Conservation (phyloP, 2,329 filamentous ascomycete species). For the Diplodia seriata region DNA sequence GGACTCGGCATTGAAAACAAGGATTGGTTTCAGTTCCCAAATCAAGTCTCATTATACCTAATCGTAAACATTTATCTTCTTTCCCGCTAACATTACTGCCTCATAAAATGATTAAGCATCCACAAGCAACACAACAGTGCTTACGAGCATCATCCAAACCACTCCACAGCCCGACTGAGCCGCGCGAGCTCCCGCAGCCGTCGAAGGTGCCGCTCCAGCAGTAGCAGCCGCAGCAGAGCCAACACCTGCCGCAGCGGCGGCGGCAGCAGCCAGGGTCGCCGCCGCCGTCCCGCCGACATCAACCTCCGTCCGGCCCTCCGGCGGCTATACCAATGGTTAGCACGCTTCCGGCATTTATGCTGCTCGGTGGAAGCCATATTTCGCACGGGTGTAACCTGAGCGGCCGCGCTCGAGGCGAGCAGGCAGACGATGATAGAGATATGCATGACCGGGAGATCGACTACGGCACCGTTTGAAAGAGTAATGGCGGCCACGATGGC, state of each 20-base stretch:
- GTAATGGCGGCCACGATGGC: too few species aligned
- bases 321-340: not conserved
- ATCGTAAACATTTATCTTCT: not conserved
- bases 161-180: not conserved
- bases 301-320: not conserved
- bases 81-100: not conserved
- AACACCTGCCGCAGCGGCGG: too few species aligned
- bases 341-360: not conserved
- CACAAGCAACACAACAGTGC: not conserved
- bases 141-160: not conserved
- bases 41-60: not conserved
- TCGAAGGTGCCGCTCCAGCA: not conserved
- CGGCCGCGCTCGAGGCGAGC: not conserved
- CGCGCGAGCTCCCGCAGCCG: not conserved
- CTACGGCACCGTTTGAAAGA: too few species aligned
- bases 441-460: not conserved
- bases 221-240: too few species aligned
- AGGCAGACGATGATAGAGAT: not conserved
- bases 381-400: not conserved
- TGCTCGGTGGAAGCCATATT: not conserved
- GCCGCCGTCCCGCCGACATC: not conserved
- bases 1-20: not conserved
- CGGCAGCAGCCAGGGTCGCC: too few species aligned
- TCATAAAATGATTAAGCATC: not conserved
- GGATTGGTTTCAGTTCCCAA: not conserved